phyloP scores from a whole-genome alignment of 1,284 basidiomycete genomes.

The Exobasidium cylindrosporum region DNA sequence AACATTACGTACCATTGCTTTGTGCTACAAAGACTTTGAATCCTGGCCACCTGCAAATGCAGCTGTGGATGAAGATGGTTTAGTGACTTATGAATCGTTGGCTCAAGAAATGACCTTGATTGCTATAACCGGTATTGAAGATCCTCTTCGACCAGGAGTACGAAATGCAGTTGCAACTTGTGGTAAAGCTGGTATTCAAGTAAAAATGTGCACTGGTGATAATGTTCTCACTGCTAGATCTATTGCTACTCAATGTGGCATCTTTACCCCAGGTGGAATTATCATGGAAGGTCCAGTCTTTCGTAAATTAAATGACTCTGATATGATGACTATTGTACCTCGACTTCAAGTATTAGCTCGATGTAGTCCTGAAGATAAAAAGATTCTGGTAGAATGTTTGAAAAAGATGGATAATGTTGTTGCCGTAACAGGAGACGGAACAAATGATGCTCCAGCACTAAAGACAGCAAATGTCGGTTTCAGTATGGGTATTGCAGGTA shows the following conservation, averaged over 20 bases:
- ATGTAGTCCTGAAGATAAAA: slow-evolving; percentile 97
- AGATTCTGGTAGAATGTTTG: slow-evolving; percentile 82
- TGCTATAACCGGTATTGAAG: slow-evolving; percentile 88
- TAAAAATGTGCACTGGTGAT: slow-evolving; percentile 99
- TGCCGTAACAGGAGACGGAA: slow-evolving; percentile 96
- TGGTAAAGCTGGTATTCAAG: slow-evolving; percentile 80
- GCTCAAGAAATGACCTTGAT: slow-evolving; percentile 76
- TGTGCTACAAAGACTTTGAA: slow-evolving; percentile 85
- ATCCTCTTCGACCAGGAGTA: slow-evolving; percentile 87
- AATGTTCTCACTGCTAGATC: slow-evolving; percentile 83
- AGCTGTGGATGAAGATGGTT: slow-evolving; percentile 59
- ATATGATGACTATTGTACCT: slow-evolving; percentile 61
- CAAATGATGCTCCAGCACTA: slow-evolving; percentile 94
- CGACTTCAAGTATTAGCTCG: slow-evolving; percentile 70
- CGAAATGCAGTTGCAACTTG: slow-evolving; percentile 82
- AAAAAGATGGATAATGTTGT: slow-evolving; percentile 87
- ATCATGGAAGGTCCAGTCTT: slow-evolving; percentile 91
- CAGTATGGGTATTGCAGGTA: slow-evolving; percentile 93
- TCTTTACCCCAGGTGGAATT: slow-evolving; percentile 84
- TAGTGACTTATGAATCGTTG: slow-evolving; percentile 71
- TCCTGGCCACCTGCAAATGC: slow-evolving; percentile 72
- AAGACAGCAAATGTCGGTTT: slow-evolving; percentile 65
- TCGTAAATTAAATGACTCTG: slow-evolving; percentile 59
- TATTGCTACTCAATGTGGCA: slow-evolving; percentile 91
- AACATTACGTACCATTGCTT: slow-evolving; percentile 83